Percentiles rank a stretch among this genome's conserved stretches.
These are phyloP conservation scores for Ampelomyces quisqualis DNA, from an alignment of 2,329 filamentous ascomycete species.

Conservation along the genomic window DNA sequence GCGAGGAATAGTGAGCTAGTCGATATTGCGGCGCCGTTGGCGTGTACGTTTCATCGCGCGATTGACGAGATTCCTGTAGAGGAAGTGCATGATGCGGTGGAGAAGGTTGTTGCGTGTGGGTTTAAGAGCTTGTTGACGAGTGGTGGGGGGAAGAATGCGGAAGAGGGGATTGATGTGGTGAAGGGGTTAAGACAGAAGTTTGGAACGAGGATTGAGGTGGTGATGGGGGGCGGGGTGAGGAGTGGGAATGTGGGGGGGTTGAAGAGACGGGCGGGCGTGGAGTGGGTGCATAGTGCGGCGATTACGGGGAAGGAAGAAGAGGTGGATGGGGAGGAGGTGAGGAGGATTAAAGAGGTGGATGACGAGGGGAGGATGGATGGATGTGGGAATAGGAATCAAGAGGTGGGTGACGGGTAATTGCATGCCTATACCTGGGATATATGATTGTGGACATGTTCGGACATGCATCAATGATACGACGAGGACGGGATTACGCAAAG, in stretches of 20 bases:
- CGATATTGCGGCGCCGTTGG: constrained; percentile 42
- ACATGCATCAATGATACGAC: no score
- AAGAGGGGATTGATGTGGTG: constrained; percentile 41
- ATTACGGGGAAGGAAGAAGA: constrained; percentile 37
- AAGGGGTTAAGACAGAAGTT: constrained; percentile 32
- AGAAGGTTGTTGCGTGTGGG: constrained; percentile 46
- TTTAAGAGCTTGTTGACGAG: constrained; percentile 54
- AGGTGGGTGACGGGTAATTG: background rate
- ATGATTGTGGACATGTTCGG: background rate
- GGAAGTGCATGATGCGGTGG: constrained; percentile 34
- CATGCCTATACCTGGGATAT: background rate
- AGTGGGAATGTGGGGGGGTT: constrained; percentile 46
- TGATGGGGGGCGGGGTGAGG: constrained; percentile 55
- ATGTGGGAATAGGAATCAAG: background rate
- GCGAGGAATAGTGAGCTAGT: constrained; percentile 48
- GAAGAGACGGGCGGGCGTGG: constrained; percentile 27
- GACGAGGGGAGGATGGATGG: background rate
- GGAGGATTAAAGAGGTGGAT: constrained; percentile 11
- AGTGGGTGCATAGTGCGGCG: constrained; percentile 51
- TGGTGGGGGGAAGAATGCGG: constrained; percentile 44
- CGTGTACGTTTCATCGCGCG: constrained; percentile 58
- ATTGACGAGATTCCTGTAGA: constrained; percentile 49
- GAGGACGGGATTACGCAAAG: no score
- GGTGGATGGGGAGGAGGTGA: constrained; percentile 34
- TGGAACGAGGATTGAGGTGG: constrained; percentile 45